Percentiles rank a stretch among this genome's conserved stretches.
phyloP scores from a whole-genome alignment of 108 stramenopile species.

The Fistulifera solaris region DNA sequence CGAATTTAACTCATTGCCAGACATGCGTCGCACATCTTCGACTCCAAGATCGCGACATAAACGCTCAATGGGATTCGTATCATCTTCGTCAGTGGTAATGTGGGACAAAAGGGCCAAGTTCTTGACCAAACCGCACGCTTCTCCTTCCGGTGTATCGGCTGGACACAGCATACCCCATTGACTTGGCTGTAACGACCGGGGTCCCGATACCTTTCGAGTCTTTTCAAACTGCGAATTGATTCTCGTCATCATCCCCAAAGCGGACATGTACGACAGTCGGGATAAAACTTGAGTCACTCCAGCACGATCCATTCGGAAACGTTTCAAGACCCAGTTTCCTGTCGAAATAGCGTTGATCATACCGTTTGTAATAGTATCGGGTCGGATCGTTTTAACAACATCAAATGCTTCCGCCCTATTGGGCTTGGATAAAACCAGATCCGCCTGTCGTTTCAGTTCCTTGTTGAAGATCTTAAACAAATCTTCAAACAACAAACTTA shows the following conservation, averaged over 20 bases:
- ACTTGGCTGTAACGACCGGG: conserved; percentile 92
- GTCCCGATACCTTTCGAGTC: conserved; percentile 94
- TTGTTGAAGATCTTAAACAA: conserved; percentile 96
- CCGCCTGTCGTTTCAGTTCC: conserved; percentile 89
- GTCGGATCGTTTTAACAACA: conserved; percentile 81
- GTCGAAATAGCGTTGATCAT: conserved; percentile 95
- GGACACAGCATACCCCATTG: conserved; percentile 99
- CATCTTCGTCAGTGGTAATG: conserved; percentile 90
- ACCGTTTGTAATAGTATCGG: conserved; percentile 93
- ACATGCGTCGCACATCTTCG: conserved; percentile 85
- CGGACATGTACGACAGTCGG: conserved; percentile 89
- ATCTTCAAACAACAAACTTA: conserved; percentile 95
- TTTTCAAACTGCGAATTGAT: conserved; percentile 97
- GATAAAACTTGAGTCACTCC: conserved; percentile 96
- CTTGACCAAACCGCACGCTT: conserved; percentile 96
- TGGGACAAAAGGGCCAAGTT: conserved; percentile 93
- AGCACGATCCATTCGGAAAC: conserved; percentile 97
- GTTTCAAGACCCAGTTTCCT: conserved; percentile 97
- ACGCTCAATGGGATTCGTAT: conserved; percentile 78
- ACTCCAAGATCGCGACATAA: conserved; percentile 93
- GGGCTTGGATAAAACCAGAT: conserved; percentile 90
- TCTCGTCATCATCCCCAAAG: conserved; percentile 98
- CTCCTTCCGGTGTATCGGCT: conserved; percentile 94
- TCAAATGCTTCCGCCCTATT: conserved; percentile 94
- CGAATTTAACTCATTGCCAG: conserved; percentile 89